Evolutionary conservation across 352 stramenopile species (phyloP), one percentile per base, ranked within the genome.

Genomic region (Pseudoperonospora humuli): DNA sequence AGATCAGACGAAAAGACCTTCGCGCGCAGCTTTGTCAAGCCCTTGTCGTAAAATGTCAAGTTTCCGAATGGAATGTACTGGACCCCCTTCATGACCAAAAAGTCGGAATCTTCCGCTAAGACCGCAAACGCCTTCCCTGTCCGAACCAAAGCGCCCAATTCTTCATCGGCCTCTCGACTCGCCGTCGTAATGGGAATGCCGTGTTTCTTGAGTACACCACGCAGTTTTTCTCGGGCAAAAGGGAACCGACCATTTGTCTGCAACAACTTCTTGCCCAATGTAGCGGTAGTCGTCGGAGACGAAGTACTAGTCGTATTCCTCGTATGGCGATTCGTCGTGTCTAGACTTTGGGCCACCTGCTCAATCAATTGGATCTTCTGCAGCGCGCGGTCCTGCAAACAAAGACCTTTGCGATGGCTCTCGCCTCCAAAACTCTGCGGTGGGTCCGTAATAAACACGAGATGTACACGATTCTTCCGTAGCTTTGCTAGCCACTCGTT

Each of bases 61-160:
- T 67, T 74, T 0, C 39, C 17, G 34, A 93, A 86, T 7, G 79
- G 79, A 39, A 96, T 90, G 46, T 96, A 96, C 36, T 60, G 64
- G 6, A 84, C 67, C 7, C 71, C 71, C 6, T 68, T 69, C 77
- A 95, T 93, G 46, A 84, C 69, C 11, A 95, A 50, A 50, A 94
- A 96, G 45, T 96, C 86, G 40, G 84, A 95, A 61, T 96, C 86
- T 28, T 90, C 70, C 0, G 61, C 76, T 7, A 95, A 55, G 7
- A 89, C 75, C 0, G 80, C 80, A 36, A 70, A 87, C 0, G 71
- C 71, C 24, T 64, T 17, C 5, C 64, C 68, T 15, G 43, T 41
- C 7, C 79, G 59, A 18, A 95, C 73, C 19, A 86, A 47, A 17
- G 84, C 51, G 5, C 67, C 80, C 6, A 95, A 64, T 26, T 74